Conservation (phyloP, 495 filamentous ascomycete species). For the Cercophora scortea region DNA sequence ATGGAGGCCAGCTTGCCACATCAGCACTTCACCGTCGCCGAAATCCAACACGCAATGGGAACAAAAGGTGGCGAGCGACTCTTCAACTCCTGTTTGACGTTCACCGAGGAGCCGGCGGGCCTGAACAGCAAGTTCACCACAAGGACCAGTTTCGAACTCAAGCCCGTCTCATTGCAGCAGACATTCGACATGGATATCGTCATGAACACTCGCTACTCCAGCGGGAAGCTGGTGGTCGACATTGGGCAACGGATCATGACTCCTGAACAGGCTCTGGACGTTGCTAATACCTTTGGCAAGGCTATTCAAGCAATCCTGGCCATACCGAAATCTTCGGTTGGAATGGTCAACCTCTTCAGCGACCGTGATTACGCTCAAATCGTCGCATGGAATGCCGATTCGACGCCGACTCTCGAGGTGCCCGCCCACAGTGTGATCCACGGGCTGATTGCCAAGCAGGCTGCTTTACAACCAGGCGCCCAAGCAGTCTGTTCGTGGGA, state of each 20-base stretch:
- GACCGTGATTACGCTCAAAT: conserved; percentile 37
- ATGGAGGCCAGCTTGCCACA: conserved; percentile 25
- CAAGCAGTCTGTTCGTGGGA: conserved; percentile 40
- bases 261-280: conserved; percentile 28
- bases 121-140: conserved; percentile 30
- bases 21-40: conserved; percentile 33
- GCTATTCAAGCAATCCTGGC: conserved; percentile 35
- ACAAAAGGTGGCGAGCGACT: conserved; percentile 30
- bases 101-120: conserved; percentile 30
- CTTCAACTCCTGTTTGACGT: conserved; percentile 40
- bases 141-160: conserved; percentile 25
- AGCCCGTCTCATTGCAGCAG: conserved; percentile 31
- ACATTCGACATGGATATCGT: conserved; percentile 37
- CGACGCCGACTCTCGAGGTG: conserved; percentile 6
- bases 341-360: conserved; percentile 35
- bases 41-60: conserved; percentile 36
- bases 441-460: conserved; percentile 27
- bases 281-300: conserved; percentile 34
- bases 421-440: conserved; percentile 24
- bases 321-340: conserved; percentile 23
- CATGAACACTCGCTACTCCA: conserved; percentile 29
- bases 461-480: conserved; percentile 23
- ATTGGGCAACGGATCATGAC: conserved; percentile 37
- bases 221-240: conserved; percentile 30
- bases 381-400: conserved; percentile 28